phyloP scores from a whole-genome alignment of 2,329 filamentous ascomycete genomes.

The Chaetomium sp. region DNA sequence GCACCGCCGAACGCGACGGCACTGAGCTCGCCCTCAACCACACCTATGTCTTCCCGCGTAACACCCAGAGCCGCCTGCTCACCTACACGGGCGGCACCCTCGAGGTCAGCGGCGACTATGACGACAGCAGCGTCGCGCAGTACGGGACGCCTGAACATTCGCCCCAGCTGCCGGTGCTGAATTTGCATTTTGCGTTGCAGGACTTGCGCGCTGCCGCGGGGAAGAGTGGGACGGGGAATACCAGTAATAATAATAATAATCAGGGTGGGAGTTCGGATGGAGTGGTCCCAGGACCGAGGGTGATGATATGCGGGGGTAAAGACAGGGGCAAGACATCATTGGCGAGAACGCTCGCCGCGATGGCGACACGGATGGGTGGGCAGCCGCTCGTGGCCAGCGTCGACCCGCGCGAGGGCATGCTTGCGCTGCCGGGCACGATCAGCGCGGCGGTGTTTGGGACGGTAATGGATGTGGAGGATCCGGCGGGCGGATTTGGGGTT shows the following conservation, averaged over 20 bases:
- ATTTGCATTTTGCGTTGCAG: conserved; percentile 82
- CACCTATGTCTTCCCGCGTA: conserved; percentile 70
- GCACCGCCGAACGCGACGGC: conserved; percentile 89
- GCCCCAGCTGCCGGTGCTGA: conserved; percentile 71
- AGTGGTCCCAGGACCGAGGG: conserved; percentile 50
- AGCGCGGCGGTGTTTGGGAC: conserved; percentile 82
- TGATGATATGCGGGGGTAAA: conserved; percentile 74
- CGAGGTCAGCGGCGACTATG: conserved; percentile 60
- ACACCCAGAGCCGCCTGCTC: conserved; percentile 75
- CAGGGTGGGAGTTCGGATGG: background rate
- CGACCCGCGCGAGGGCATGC: conserved; percentile 73
- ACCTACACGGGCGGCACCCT: conserved; percentile 88
- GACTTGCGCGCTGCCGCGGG: conserved; percentile 52
- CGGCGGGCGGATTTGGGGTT: conserved; percentile 87
- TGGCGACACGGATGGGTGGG: conserved; percentile 65
- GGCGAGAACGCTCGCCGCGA: conserved; percentile 68
- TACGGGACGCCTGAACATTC: conserved; percentile 68
- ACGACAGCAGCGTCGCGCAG: conserved; percentile 51
- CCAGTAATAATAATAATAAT: background rate
- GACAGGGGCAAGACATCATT: conserved; percentile 79
- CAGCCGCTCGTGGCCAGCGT: conserved; percentile 80
- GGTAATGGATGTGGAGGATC: conserved; percentile 71
- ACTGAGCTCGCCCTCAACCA: conserved; percentile 81
- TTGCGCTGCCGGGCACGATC: conserved; percentile 72
- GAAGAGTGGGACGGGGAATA: background rate